phyloP scores from a whole-genome alignment of 345 rosid species.

The Ceriops decandra region DNA sequence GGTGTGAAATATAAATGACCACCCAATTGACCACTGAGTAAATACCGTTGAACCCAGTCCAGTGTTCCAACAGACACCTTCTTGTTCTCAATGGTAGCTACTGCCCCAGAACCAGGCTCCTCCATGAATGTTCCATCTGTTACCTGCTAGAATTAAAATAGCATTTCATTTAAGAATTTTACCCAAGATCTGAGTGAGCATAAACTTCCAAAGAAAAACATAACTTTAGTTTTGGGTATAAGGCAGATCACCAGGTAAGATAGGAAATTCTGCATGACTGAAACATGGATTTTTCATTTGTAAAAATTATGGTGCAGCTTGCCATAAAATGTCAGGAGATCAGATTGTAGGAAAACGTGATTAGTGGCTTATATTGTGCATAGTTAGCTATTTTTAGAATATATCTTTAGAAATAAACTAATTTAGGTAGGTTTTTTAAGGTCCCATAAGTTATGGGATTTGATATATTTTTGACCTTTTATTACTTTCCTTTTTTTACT shows the following conservation, averaged over 20 bases:
- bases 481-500: no score
- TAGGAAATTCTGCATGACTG: background rate
- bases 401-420: no score
- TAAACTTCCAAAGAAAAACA: background rate
- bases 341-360: no score
- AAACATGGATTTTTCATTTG: background rate
- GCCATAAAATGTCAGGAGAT: background rate
- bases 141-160: slow-evolving; percentile 40
- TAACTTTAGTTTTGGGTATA: background rate
- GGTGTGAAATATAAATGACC: no score
- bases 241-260: background rate
- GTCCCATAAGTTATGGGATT: no score
- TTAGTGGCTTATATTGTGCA: no score
- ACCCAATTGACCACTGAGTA: background rate
- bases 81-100: slow-evolving; percentile 58
- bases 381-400: no score
- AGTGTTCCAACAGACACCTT: slow-evolving; percentile 83
- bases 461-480: no score
- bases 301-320: slow-evolving; percentile 1
- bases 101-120: slow-evolving; percentile 95
- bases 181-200: background rate
- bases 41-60: slow-evolving; percentile 84
- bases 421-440: no score
- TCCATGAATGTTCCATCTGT: slow-evolving; percentile 77
- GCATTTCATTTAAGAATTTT: background rate